phyloP scores from a whole-genome alignment of 1,284 basidiomycete species.

The Malassezia sp. region DNA sequence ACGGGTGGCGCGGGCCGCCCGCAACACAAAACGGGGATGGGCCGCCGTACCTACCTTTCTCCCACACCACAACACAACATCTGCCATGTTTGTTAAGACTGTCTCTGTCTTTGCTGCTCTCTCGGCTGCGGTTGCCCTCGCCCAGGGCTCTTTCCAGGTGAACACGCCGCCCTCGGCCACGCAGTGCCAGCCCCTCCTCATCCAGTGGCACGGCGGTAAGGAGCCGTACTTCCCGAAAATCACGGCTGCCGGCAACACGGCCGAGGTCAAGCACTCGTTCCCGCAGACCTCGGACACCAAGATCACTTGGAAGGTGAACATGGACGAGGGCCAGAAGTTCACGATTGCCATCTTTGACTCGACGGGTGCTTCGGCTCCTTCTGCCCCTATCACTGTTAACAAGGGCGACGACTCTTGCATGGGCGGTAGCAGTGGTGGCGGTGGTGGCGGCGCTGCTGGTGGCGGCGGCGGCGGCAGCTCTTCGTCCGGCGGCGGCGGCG shows the following conservation, averaged over 20 bases:
- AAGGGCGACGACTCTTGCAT: background rate
- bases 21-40: slow-evolving; percentile 4
- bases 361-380: slow-evolving; percentile 7
- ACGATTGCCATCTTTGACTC: slow-evolving; percentile 18
- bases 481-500: too few species aligned
- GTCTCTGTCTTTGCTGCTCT: slow-evolving; percentile 10
- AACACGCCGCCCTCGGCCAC: slow-evolving; percentile 17
- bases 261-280: background rate
- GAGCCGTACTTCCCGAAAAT: slow-evolving; percentile 17
- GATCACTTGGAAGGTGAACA: slow-evolving; percentile 18
- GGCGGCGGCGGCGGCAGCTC: background rate
- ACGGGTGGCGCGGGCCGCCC: slow-evolving; percentile 4
- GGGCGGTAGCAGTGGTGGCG: background rate
- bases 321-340: slow-evolving; percentile 12
- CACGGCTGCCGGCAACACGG: slow-evolving; percentile 9
- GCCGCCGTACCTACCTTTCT: background rate
- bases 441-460: slow-evolving; percentile 5
- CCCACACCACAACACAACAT: slow-evolving; percentile 1
- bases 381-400: slow-evolving; percentile 1
- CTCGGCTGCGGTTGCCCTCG: slow-evolving; percentile 13
- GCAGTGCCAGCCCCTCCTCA: slow-evolving; percentile 21
- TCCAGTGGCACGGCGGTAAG: slow-evolving; percentile 20
- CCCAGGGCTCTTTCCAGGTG: slow-evolving; percentile 12
- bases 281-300: slow-evolving; percentile 1
- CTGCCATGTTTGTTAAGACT: slow-evolving; percentile 17